Conservation (phyloP, 2,329 filamentous ascomycete genomes). For the Periconia macrospinosa region DNA sequence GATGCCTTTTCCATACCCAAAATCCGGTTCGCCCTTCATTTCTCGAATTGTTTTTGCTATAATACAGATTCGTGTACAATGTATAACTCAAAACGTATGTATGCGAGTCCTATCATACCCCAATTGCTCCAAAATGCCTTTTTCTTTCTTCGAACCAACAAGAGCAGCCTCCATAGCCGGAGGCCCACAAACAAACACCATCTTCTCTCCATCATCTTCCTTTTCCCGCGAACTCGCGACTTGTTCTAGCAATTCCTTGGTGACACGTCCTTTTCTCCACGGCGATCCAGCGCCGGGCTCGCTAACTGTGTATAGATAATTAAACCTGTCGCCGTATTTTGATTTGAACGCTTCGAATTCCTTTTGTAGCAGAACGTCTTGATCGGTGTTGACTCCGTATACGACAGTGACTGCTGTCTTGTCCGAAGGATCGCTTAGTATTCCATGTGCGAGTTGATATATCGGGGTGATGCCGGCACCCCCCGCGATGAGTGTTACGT, state of each 20-base stretch:
- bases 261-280: slow-evolving; percentile 60
- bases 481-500: slow-evolving; percentile 67
- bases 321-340: slow-evolving; percentile 58
- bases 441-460: slow-evolving; percentile 65
- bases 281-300: slow-evolving; percentile 46
- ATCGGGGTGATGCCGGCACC: slow-evolving; percentile 74
- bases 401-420: slow-evolving; percentile 65
- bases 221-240: slow-evolving; percentile 45
- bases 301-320: slow-evolving; percentile 61
- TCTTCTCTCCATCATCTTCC: slow-evolving; percentile 44
- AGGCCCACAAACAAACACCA: slow-evolving; percentile 71
- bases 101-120: slow-evolving; percentile 63
- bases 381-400: slow-evolving; percentile 66
- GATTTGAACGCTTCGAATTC: slow-evolving; percentile 58
- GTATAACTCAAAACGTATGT: slow-evolving; percentile 56
- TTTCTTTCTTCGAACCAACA: slow-evolving; percentile 43
- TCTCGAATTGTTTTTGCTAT: no score
- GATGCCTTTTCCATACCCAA: no score
- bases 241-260: slow-evolving; percentile 57
- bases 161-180: slow-evolving; percentile 66
- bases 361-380: slow-evolving; percentile 61
- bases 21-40: no score
- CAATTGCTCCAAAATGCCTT: slow-evolving; percentile 59
- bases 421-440: slow-evolving; percentile 64
- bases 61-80: no score